These are phyloP conservation scores for Parasitella parasitica DNA, from an alignment of 371 early-diverging fungal species.

Conservation along the genomic window DNA sequence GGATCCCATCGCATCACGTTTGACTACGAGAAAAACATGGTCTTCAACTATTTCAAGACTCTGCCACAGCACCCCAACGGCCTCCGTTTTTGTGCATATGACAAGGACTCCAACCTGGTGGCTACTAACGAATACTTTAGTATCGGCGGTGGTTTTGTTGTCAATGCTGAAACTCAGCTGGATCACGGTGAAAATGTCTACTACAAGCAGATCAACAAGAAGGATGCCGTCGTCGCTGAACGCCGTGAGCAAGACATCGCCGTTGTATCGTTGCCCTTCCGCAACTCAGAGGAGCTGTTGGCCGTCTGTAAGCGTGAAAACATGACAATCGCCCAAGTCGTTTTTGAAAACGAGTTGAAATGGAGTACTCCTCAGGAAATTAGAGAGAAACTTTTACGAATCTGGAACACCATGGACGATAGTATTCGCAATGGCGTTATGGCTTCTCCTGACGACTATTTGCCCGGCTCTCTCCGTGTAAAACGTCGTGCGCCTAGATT, in stretches of 20 bases:
- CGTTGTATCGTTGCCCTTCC: constrained; percentile 86
- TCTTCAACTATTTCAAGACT: constrained; percentile 83
- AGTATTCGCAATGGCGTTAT: constrained; percentile 79
- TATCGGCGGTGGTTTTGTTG: constrained; percentile 96
- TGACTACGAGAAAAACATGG: constrained; percentile 78
- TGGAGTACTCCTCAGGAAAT: constrained; percentile 87
- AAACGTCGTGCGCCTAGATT: constrained; percentile 87
- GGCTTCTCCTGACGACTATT: constrained; percentile 47
- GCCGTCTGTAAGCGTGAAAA: constrained; percentile 80
- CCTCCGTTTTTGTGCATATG: constrained; percentile 89
- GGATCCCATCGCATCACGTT: constrained; percentile 80
- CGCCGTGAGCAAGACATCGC: constrained; percentile 71
- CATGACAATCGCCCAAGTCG: constrained; percentile 94
- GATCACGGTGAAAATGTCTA: constrained; percentile 88
- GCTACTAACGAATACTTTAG: constrained; percentile 95
- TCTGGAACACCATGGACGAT: constrained; percentile 95
- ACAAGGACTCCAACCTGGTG: constrained; percentile 73
- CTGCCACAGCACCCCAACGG: constrained; percentile 96
- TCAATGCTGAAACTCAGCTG: constrained; percentile 84
- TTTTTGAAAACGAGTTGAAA: constrained; percentile 89
- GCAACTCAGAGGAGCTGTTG: constrained; percentile 76
- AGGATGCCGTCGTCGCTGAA: constrained; percentile 30
- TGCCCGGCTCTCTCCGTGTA: constrained; percentile 87
- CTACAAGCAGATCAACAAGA: constrained; percentile 60
- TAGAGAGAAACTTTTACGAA: constrained; percentile 65